Conservation (phyloP, 2,329 filamentous ascomycete species). For the Trichocomaceae sp. region DNA sequence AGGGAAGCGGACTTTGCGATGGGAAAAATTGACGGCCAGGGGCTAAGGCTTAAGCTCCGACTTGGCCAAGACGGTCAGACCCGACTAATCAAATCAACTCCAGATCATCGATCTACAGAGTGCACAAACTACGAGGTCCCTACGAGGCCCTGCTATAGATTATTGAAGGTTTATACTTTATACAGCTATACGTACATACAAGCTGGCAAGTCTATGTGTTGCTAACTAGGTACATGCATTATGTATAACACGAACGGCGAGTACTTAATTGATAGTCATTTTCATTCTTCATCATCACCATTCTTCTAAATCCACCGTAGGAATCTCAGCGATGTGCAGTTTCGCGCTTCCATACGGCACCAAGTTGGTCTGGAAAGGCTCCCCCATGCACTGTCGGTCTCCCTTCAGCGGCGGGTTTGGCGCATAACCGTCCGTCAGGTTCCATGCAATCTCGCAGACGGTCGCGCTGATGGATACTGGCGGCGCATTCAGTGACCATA, state of each 20-base stretch:
- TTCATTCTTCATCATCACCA: neutral
- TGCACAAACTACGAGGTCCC: no score
- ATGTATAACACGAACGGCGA: no score
- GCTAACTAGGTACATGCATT: no score
- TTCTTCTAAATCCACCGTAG: conserved; percentile 16
- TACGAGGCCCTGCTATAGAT: no score
- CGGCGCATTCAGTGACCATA: conserved; percentile 27
- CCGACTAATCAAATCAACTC: no score
- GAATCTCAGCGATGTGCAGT: conserved; percentile 43
- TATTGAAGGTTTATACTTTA: no score
- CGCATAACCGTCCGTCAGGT: conserved; percentile 27
- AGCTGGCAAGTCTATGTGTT: no score
- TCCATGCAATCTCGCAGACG: conserved; percentile 38
- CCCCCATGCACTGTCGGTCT: conserved; percentile 29
- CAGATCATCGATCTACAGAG: no score
- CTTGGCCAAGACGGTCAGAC: neutral
- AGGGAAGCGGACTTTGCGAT: neutral
- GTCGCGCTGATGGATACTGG: conserved; percentile 33
- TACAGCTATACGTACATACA: no score
- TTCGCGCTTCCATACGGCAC: conserved; percentile 44
- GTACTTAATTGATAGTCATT: no score
- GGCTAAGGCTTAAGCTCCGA: neutral
- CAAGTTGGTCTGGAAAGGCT: conserved; percentile 31
- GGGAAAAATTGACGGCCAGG: neutral
- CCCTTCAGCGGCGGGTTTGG: conserved; percentile 28